Conservation (phyloP, 371 early-diverging fungal species). For the Saksenaea oblongispora region DNA sequence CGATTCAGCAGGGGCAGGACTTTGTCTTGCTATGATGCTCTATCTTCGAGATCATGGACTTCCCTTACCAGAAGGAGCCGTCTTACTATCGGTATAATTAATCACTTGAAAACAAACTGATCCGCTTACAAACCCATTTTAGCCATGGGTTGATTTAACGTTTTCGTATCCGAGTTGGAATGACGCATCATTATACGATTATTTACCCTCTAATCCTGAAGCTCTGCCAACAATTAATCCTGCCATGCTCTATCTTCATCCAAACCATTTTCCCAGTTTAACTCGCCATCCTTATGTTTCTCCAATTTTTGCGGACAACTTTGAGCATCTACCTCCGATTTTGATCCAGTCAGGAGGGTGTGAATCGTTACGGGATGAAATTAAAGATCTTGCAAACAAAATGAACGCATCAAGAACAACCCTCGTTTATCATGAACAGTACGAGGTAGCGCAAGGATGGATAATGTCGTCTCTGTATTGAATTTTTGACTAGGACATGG, state of each 20-base stretch:
- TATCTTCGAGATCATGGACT: constrained; percentile 54
- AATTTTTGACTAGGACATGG: constrained; percentile 39
- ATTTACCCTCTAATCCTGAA: constrained; percentile 30
- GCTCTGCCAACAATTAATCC: constrained; percentile 25
- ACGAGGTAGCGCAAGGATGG: constrained; percentile 23
- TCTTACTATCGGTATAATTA: constrained; percentile 31
- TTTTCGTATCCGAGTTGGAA: constrained; percentile 41
- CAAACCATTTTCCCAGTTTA: constrained; percentile 16
- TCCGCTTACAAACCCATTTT: not conserved
- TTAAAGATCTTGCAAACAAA: constrained; percentile 23
- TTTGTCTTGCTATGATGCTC: constrained; percentile 46
- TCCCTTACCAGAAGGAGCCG: constrained; percentile 46
- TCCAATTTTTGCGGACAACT: constrained; percentile 42
- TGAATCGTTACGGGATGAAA: constrained; percentile 64
- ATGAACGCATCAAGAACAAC: constrained; percentile 31
- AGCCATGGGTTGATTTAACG: constrained; percentile 49
- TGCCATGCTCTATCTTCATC: constrained; percentile 34
- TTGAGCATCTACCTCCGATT: constrained; percentile 54
- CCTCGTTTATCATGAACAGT: constrained; percentile 37
- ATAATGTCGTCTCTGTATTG: not conserved
- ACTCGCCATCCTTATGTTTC: constrained; percentile 45
- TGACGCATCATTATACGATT: constrained; percentile 30
- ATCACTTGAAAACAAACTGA: not conserved
- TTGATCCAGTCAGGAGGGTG: constrained; percentile 62
- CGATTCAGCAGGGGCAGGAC: constrained; percentile 21